A percentile compares a stretch with the other conserved stretches of the same genome.
phyloP scores from a whole-genome alignment of 139 green algal genomes.

The Zygnema cylindricum region DNA sequence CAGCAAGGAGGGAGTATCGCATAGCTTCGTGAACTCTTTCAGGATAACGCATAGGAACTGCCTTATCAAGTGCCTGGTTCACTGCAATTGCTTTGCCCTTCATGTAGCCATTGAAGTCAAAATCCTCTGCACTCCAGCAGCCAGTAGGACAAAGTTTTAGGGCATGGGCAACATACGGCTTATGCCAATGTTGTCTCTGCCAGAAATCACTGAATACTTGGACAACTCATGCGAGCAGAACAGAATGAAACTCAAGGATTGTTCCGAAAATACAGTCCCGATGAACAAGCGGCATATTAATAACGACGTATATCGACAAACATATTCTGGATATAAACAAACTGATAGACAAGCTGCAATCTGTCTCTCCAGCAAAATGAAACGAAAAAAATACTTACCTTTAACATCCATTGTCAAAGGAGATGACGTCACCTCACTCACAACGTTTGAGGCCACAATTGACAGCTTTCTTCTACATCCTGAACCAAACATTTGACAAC shows the following conservation, averaged over 20 bases:
- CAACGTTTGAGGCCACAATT: not conserved
- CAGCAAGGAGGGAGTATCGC: slow-evolving; percentile 92
- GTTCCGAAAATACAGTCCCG: not conserved
- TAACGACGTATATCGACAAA: too few relatives aligned
- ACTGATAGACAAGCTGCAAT: too few relatives aligned
- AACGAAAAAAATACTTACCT: not conserved
- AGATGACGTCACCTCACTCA: not conserved
- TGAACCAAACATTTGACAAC: too few relatives aligned
- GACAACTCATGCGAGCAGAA: not conserved
- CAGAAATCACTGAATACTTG: not conserved
- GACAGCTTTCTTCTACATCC: not conserved
- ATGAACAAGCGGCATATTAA: too few relatives aligned
- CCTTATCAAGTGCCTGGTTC: slow-evolving; percentile 51
- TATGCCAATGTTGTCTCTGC: too few relatives aligned
- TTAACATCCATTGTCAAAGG: not conserved
- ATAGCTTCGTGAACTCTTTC: slow-evolving; percentile 91
- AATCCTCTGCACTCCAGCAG: slow-evolving; percentile 24
- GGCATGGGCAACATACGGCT: too few relatives aligned
- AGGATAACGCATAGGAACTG: slow-evolving; percentile 77
- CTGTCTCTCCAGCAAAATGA: not conserved
- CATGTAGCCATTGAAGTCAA: slow-evolving; percentile 57
- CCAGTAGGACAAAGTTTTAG: not conserved
- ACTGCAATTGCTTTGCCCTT: slow-evolving; percentile 43
- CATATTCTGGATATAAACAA: too few relatives aligned
- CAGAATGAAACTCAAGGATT: not conserved